Evolutionary conservation across 169 alveolate species (phyloP).

Genomic region (Plasmodium reichenowi): DNA sequence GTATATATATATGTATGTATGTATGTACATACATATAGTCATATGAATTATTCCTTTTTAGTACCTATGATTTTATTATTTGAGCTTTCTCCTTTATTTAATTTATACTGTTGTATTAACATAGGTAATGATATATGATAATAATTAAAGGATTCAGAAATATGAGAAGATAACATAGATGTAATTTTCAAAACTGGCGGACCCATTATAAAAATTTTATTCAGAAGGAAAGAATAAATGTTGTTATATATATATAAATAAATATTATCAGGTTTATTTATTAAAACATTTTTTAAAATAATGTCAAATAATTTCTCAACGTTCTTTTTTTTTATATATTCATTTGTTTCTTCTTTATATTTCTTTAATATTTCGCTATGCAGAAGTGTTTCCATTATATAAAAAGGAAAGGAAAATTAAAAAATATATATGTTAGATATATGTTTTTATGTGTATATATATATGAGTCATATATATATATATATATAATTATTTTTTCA

Average conservation of each 20-base stretch:
- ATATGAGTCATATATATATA: conserved; percentile 8
- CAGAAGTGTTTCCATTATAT: conserved; percentile 49
- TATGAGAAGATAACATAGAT: conserved; percentile 43
- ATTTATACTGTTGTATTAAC: conserved; percentile 8
- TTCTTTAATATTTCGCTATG: conserved; percentile 62
- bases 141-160: conserved; percentile 33
- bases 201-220: conserved; percentile 66
- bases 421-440: neutral
- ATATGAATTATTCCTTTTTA: neutral
- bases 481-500: neutral
- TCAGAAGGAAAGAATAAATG: conserved; percentile 61
- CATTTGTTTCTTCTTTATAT: conserved; percentile 65
- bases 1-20: neutral
- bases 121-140: conserved; percentile 23
- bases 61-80: conserved; percentile 43
- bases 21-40: neutral
- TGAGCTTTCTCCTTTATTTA: neutral
- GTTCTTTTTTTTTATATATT: conserved; percentile 60
- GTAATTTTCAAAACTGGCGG: conserved; percentile 67
- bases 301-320: conserved; percentile 56
- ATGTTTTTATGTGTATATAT: neutral
- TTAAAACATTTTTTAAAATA: conserved; percentile 60
- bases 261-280: conserved; percentile 66
- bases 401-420: neutral
- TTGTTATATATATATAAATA: conserved; percentile 55